Percentiles rank a stretch among this genome's conserved stretches.
Conservation (phyloP, 306 rosid genomes). For the Canavalia gladiata region DNA sequence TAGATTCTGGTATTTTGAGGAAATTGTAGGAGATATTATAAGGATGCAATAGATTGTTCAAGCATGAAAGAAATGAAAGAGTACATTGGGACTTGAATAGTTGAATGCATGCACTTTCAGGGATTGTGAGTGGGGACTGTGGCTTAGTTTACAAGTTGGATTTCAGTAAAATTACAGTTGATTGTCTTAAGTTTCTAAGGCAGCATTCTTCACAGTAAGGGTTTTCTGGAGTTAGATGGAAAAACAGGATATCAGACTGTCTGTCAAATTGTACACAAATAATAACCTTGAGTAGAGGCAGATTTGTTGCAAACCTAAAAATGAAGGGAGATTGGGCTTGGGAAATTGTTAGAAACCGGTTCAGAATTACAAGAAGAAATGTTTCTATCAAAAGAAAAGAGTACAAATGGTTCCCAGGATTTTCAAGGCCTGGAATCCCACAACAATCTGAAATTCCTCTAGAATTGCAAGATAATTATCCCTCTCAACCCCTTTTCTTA, state of each 20-base stretch:
- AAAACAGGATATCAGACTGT: constrained; percentile 21
- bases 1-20: neutral
- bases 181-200: constrained; percentile 5
- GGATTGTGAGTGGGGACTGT: constrained; percentile 2
- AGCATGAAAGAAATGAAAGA: constrained; percentile 21
- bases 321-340: neutral
- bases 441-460: too few species aligned
- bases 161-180: neutral
- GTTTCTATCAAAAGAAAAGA: too few species aligned
- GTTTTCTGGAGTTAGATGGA: neutral
- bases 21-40: neutral
- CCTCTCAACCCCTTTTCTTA: too few species aligned
- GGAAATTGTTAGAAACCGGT: neutral
- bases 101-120: neutral
- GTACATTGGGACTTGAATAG: neutral
- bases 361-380: too few species aligned
- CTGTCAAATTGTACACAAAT: neutral
- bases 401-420: too few species aligned
- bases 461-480: too few species aligned
- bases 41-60: constrained; percentile 19
- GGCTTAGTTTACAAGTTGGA: constrained; percentile 34
- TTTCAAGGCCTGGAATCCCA: too few species aligned
- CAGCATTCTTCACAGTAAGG: constrained; percentile 31
- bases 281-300: neutral
- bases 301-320: constrained; percentile 21